Evolutionary conservation across 2,329 filamentous ascomycete genomes (phyloP), one percentile per base, ranked within the genome.

Genomic region (Penicillium janthinellum): DNA sequence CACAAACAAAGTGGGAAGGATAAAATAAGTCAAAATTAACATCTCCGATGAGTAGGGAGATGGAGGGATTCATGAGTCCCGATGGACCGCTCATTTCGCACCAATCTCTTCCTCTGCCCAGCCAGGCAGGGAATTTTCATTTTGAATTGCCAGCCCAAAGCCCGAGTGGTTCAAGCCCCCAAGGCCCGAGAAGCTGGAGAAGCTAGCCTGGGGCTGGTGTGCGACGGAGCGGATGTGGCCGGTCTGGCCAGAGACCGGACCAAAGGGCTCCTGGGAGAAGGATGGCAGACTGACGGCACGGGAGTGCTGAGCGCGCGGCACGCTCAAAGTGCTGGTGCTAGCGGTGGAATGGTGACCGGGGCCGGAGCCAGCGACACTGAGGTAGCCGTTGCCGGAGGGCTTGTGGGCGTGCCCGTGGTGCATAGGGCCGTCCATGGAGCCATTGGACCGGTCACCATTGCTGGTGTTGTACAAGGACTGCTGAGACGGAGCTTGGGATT

Each of bases 251-350:
- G 74, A 72, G 48, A 74, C 71, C 25, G 79, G 78, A 11, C 79
- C 80, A 67, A 85, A 84, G 12, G 82, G 79, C 47, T 85, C 84
- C 64, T 88, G 84, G 2, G 84, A 85, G 73, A 88, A 88, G 5
- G 85, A 86, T 0, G 95, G 95, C 71, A 99, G 81, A 74, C 92
- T 96, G 60, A 97, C 92, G 37, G 95, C 92, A 39, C 95, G 89
- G 71, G 87, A 94, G 72, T 90, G 87, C 64, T 84, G 83, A 45
- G 83, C 82, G 58, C 84, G 82, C 47, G 81, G 81, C 57, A 80
- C 78, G 56, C 78, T 84, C 56, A 86, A 73, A 65, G 74, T 79
- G 61, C 76, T 78, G 58, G 86, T 88, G 54, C 86, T 86, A 2
- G 91, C 90, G 2, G 72, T 71, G 34, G 90, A 89, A 53, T 95